Evolutionary conservation across 2,329 filamentous ascomycete species (phyloP), one percentile per base, ranked within the genome.

Genomic region (Capronia epimyces): DNA sequence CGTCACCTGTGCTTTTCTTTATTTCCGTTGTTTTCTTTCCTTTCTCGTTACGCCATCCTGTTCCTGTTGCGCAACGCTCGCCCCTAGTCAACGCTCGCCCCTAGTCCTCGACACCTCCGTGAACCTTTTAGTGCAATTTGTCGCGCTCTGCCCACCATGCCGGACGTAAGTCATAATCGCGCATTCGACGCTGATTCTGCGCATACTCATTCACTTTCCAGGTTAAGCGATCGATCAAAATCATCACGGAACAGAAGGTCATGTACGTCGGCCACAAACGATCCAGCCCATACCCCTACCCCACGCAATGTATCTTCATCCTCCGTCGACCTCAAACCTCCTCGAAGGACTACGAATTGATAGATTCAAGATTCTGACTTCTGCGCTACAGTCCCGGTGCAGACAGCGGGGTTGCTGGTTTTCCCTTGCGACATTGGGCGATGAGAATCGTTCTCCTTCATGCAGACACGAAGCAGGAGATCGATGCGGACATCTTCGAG

Each of bases 381-480:
- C 13, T 15, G n/a, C 24, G 22, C 31, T 52, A 50, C 43, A 63
- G 66, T 65, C 89, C 86, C 65, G 81, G 88, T 65, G 89, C 90
- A 67, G 83, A 87, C 16, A 86, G 87, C 12, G 86, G 85, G 32
- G 79, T 89, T 59, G 87, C 90, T 63, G 89, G 89, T 2, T 95
- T 90, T 65, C 93, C 93, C 9, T 90, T 96, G 81, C 85, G 93
- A 68, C 77, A 82, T 71, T 98, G 93, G 93, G 89, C 81, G 60
- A 87, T 97, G 67, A 84, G 86, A 70, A 76, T 98, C 61, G 88
- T 81, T 71, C 70, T 97, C 46, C 69, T 96, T 49, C 56, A 62
- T 37, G 54, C 58, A 16, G 60, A 62, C 25, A 60, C 58, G 24
- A 89, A 95, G 60, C 86, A 94, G 63, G 82, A 87, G 57, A 90